Evolutionary conservation across 805 yeast species (phyloP), one percentile per base, ranked within the genome.

Genomic region (Jamesozyma piceae): DNA sequence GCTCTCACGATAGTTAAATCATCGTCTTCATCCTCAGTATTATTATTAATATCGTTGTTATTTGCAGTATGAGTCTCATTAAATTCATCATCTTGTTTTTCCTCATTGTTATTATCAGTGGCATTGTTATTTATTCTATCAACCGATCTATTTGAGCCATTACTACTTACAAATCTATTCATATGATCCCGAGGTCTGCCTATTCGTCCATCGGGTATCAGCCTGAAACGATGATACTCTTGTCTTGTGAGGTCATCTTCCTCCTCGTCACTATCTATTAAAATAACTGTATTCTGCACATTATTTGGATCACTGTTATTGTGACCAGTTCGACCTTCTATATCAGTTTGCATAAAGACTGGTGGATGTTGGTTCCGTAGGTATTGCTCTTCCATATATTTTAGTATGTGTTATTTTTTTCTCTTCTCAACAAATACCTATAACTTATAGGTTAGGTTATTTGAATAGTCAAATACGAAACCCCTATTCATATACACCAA

Each of bases 201-300:
- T 13, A 44, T 13, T 9, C 50, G 34, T n/a, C 48, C 30, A 36
- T 48, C 57, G 3, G 43, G 49, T 18, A 40, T 41, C 17, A 50
- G 34, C 20, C 53, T 45, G 11, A 37, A 24, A 5, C 43, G 51
- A 20, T 43, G 38, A 31, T 36, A 42, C 5, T 45, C 53, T 13
- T 46, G 45, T 20, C 46, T 28, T 22, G 48, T 48, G 15, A 46
- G 48, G 14, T 40, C 46, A 30, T 56, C 62, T 20, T 53, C 60
- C 11, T 58, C 62, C 2, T 51, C 50, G 41, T 55, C 64, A 42
- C 61, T 57, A 10, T 53, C 62, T 17, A 57, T 54, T 32, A 55
- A 46, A 20, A 57, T 54, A 15, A 53, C 50, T 30, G 46, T 42
- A 39, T 43, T 41, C 32, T 43, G 33, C 10, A 24, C 38, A 10